Percentiles rank a stretch among this genome's conserved stretches.
These are phyloP conservation scores for Colletotrichum sp. DNA, from an alignment of 2,329 filamentous ascomycete species.

Conservation along the genomic window DNA sequence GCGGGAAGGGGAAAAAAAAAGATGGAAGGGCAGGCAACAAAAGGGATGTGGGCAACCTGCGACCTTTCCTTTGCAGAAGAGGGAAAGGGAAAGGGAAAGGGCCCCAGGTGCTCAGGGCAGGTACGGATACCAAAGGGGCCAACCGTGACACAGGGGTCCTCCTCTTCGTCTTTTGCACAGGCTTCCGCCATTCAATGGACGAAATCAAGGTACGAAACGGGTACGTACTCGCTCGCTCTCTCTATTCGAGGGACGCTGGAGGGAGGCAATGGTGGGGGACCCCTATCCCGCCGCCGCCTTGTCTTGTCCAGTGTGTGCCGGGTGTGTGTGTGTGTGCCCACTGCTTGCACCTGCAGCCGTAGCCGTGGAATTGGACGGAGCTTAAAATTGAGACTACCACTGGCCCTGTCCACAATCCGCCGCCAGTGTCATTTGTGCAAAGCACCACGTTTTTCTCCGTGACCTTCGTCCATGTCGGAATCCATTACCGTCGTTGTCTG, in stretches of 20 bases:
- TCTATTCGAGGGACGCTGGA: neutral
- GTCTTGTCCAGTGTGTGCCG: neutral
- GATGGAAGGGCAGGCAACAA: neutral
- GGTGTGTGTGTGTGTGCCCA: neutral
- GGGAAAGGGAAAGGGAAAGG: neutral
- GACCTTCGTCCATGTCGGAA: neutral
- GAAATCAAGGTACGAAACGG: neutral
- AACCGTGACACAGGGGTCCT: neutral
- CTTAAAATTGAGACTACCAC: slow-evolving; percentile 6
- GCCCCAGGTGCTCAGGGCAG: neutral
- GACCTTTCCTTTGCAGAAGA: neutral
- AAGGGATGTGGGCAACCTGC: neutral
- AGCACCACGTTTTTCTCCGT: neutral
- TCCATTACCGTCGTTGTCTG: neutral
- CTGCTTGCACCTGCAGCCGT: neutral
- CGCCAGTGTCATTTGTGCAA: neutral
- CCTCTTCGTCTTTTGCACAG: neutral
- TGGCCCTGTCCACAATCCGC: neutral
- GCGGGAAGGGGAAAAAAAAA: slow-evolving; percentile 3
- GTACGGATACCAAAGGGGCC: neutral
- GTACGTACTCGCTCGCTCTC: neutral
- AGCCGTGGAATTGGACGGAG: slow-evolving; percentile 8
- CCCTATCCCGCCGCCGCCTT: slow-evolving; percentile 1
- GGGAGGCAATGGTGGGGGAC: neutral
- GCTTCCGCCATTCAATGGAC: neutral